Evolutionary conservation across 257 asterid species (phyloP).

Genomic region (Solanum tarijense): DNA sequence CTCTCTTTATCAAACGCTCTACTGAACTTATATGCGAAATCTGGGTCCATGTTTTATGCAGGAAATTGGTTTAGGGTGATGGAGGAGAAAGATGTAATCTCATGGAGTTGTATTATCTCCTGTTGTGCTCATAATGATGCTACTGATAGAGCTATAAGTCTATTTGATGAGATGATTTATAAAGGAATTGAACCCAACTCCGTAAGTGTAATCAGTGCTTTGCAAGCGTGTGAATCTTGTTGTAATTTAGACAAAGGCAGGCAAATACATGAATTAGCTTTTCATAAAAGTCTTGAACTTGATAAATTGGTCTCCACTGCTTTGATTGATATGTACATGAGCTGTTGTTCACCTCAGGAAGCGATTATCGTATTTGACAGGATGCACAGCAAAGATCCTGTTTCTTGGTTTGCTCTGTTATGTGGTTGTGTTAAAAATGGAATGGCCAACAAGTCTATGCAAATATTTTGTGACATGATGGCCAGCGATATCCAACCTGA

Average conservation of each 20-base stretch:
- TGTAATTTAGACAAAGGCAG: constrained; percentile 35
- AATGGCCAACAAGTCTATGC: constrained; percentile 28
- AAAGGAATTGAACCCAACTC: constrained; percentile 36
- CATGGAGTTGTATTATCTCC: constrained; percentile 72
- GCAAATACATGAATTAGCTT: constrained; percentile 40
- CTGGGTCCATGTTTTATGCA: constrained; percentile 28
- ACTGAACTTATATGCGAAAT: constrained; percentile 50
- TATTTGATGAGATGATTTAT: constrained; percentile 38
- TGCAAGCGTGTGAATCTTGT: constrained; percentile 70
- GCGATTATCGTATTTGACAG: constrained; percentile 39
- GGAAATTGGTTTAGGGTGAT: constrained; percentile 39
- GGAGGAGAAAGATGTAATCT: constrained; percentile 55
- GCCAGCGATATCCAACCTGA: constrained; percentile 28
- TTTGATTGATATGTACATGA: constrained; percentile 77
- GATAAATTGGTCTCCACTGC: constrained; percentile 60
- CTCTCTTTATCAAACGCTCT: constrained; percentile 43
- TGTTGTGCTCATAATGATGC: constrained; percentile 63
- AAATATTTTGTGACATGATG: constrained; percentile 42
- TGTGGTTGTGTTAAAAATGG: constrained; percentile 52
- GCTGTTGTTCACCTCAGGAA: constrained; percentile 48
- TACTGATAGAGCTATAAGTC: constrained; percentile 32
- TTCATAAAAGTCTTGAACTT: constrained; percentile 25
- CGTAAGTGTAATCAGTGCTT: constrained; percentile 39
- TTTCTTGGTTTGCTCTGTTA: constrained; percentile 44
- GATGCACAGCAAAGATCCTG: constrained; percentile 43